phyloP scores from a whole-genome alignment of 805 yeast species.

The Priceomyces fermenticarens region DNA sequence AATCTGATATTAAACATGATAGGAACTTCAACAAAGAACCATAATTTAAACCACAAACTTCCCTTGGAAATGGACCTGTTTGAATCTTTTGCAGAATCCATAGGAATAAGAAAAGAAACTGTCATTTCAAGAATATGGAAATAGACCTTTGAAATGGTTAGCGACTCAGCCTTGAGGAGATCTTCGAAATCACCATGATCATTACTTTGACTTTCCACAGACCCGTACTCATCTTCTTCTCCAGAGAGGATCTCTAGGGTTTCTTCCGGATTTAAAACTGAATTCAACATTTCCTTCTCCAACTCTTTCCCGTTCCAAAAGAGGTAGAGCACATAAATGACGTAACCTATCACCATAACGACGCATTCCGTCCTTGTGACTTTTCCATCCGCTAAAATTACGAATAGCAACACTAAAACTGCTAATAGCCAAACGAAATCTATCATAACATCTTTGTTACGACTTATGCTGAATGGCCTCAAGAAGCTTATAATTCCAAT shows the following conservation, averaged over 20 bases:
- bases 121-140: conserved; percentile 10
- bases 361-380: conserved; percentile 30
- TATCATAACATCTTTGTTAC: conserved; percentile 15
- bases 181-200: not conserved
- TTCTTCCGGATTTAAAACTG: conserved; percentile 17
- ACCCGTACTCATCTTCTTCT: conserved; percentile 14
- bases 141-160: conserved; percentile 4
- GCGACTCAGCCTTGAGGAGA: not conserved
- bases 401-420: conserved; percentile 23
- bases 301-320: conserved; percentile 13
- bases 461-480: conserved; percentile 20
- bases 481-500: conserved; percentile 30
- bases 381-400: conserved; percentile 31
- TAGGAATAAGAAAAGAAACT: conserved; percentile 14
- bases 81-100: not conserved
- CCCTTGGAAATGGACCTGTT: not conserved
- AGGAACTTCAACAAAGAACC: conserved; percentile 19
- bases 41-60: conserved; percentile 1
- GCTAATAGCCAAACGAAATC: conserved; percentile 29
- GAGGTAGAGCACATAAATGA: conserved; percentile 22
- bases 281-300: conserved; percentile 1
- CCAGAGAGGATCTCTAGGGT: conserved; percentile 17
- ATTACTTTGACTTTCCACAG: not conserved
- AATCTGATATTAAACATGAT: conserved; percentile 15
- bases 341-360: conserved; percentile 21